These are phyloP conservation scores for Fraxinus greggii DNA, from an alignment of 305 asterid species.

Conservation along the genomic window DNA sequence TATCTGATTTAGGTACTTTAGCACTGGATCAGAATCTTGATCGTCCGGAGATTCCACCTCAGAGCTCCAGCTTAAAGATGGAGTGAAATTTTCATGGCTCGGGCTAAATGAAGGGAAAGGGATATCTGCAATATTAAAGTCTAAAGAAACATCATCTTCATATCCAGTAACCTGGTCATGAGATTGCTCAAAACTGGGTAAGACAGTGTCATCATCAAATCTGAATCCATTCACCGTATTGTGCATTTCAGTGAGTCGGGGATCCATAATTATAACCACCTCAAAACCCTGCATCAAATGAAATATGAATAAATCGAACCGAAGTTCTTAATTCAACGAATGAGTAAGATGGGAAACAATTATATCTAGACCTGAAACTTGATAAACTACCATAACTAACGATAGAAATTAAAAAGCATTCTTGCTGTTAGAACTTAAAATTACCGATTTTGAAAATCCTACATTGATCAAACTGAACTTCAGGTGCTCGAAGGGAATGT, in stretches of 20 bases:
- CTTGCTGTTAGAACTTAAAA: neutral
- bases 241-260: conserved; percentile 18
- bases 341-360: neutral
- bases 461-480: neutral
- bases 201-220: conserved; percentile 25
- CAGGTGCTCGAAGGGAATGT: neutral
- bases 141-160: conserved; percentile 10
- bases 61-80: conserved; percentile 28
- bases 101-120: conserved; percentile 16
- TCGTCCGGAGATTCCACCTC: conserved; percentile 41
- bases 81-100: conserved; percentile 17
- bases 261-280: conserved; percentile 30
- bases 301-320: neutral
- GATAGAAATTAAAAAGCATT: neutral
- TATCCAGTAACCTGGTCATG: conserved; percentile 23
- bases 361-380: neutral
- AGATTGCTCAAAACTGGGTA: conserved; percentile 30
- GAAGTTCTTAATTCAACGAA: neutral
- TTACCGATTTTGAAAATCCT: neutral
- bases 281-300: conserved; percentile 12
- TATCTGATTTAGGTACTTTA: conserved; percentile 59
- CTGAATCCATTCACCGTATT: conserved; percentile 17
- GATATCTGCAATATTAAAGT: conserved; percentile 19
- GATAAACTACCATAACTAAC: neutral
- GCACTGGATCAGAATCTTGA: conserved; percentile 42